Evolutionary conservation across 306 rosid species (phyloP).

Genomic region (Lablab purpureus): DNA sequence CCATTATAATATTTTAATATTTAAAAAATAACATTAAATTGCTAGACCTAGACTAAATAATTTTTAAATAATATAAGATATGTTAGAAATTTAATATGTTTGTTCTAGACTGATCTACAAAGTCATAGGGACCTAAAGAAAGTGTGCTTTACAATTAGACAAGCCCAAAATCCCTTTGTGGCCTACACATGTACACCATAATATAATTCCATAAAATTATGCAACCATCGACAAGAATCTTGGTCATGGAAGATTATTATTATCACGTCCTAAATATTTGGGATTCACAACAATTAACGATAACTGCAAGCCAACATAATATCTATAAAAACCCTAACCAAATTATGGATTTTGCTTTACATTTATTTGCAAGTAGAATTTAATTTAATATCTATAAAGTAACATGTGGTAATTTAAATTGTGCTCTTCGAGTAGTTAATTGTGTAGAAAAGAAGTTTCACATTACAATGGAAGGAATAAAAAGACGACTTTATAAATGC

Average conservation of each 20-base stretch:
- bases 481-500: not conserved
- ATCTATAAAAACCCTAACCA: not conserved
- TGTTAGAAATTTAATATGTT: no score
- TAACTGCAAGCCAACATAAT: no score
- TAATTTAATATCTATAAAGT: not conserved
- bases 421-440: not conserved
- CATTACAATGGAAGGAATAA: no score
- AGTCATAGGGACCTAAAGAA: no score
- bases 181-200: no score
- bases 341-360: not conserved
- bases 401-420: not conserved
- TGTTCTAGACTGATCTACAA: no score
- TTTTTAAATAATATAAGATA: no score
- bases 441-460: not conserved
- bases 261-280: not conserved
- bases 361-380: not conserved
- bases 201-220: not conserved
- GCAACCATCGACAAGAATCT: not conserved
- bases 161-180: no score
- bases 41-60: no score
- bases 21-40: no score
- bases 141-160: no score
- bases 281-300: not conserved
- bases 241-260: not conserved
- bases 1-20: no score